phyloP scores from a whole-genome alignment of 1,139 yeast genomes.

The Yamadazyma aaseri region DNA sequence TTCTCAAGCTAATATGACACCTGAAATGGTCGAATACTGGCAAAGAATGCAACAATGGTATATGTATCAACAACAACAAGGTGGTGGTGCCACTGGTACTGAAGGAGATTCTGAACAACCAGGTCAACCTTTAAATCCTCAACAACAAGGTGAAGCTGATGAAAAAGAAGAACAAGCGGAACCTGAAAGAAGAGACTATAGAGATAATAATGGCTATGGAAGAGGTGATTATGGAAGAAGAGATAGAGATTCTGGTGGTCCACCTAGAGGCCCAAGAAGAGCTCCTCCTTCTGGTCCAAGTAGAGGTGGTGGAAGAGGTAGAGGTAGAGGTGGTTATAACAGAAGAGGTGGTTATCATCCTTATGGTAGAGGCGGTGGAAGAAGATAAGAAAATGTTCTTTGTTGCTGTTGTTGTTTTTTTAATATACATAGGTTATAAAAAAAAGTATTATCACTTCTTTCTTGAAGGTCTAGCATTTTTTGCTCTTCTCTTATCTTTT shows the following conservation, averaged over 20 bases:
- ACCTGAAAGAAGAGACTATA: conserved; percentile 15
- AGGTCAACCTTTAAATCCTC: conserved; percentile 55
- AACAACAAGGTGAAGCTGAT: conserved; percentile 40
- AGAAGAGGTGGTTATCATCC: conserved; percentile 30
- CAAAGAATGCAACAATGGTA: conserved; percentile 81
- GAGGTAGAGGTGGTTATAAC: conserved; percentile 22
- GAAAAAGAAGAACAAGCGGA: conserved; percentile 6
- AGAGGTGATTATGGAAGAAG: conserved; percentile 24
- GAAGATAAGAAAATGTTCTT: conserved; percentile 5
- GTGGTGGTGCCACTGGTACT: conserved; percentile 41
- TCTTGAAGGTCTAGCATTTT: conserved; percentile 77
- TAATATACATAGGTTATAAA: neutral
- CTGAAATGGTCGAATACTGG: conserved; percentile 89
- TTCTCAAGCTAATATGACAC: conserved; percentile 58
- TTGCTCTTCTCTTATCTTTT: conserved; percentile 72
- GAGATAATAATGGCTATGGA: conserved; percentile 31
- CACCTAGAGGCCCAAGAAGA: conserved; percentile 43
- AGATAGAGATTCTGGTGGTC: no score
- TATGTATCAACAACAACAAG: conserved; percentile 63
- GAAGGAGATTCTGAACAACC: conserved; percentile 28
- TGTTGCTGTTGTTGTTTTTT: conserved; percentile 1
- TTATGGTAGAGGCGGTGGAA: conserved; percentile 25
- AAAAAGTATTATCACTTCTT: conserved; percentile 20
- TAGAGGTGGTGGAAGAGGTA: conserved; percentile 26
- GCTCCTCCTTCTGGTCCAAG: conserved; percentile 26